Conservation (phyloP, 176 grass and related monocot species). For the Hsuehochloa calcarea region DNA sequence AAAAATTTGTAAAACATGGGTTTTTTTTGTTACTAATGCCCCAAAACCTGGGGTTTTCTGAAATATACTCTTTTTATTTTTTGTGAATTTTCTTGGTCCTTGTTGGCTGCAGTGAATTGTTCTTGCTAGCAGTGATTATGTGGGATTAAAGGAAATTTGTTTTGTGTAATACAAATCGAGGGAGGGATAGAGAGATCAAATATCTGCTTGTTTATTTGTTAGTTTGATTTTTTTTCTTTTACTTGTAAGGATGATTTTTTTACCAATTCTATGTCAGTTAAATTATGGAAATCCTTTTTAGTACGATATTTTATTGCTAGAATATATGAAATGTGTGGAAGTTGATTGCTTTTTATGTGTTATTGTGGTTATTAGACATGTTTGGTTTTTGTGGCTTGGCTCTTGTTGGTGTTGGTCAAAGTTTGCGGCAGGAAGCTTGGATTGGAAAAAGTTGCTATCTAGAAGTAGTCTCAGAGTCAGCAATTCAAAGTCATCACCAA, state of each 20-base stretch:
- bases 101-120: neutral
- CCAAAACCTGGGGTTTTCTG: too few relatives aligned
- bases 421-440: slow-evolving; percentile 34
- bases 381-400: slow-evolving; percentile 22
- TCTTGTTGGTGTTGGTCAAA: slow-evolving; percentile 47
- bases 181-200: neutral
- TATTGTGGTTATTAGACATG: neutral
- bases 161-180: neutral
- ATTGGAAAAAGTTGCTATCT: slow-evolving; percentile 24
- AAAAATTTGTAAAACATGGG: too few relatives aligned
- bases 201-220: neutral
- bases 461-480: slow-evolving; percentile 41
- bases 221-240: neutral
- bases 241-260: neutral
- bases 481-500: slow-evolving; percentile 47
- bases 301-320: neutral
- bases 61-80: neutral
- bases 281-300: neutral
- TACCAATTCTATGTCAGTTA: neutral
- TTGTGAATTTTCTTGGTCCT: neutral
- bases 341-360: slow-evolving; percentile 3
- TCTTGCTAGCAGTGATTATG: neutral
- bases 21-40: too few relatives aligned
- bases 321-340: neutral
- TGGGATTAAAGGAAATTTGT: neutral